Evolutionary conservation across 176 grass and related monocot genomes (phyloP), one percentile per base, ranked within the genome.

Genomic region (Aegilops umbellulata): DNA sequence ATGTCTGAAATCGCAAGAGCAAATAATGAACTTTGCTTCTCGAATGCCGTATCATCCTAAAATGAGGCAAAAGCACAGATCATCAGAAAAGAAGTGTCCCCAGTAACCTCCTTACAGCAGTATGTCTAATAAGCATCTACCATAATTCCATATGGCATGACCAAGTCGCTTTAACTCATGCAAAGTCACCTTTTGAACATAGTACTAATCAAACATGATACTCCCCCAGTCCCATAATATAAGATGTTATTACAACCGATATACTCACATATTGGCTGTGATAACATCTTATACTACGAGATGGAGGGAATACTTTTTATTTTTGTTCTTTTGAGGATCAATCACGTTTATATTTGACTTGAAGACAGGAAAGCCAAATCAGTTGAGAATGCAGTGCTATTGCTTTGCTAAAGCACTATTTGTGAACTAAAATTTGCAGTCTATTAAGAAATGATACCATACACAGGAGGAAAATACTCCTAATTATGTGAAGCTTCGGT

Each of bases 1-100:
- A 97, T 95, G 63, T 97, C 92, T 2, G 95, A 97, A 86, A 97
- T 83, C 58, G 95, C 92, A 79, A 97, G 90, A 84, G 95, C 95
- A 95, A 97, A 97, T 78, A 97, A 76, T 1, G 92, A 47, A 76
- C 84, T 97, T 91, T 95, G 95, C 82, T 97, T 97, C 80, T 97
- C 92, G 73, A 97, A 97, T 76, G 95, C 83, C 76, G 95, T 97
- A 84, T 91, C 89, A 83, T 96, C 91, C 94, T 96, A 86, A 75
- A 87, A 90, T 71, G 23, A 47, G 71, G 35, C 24, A 77, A 41
- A 78, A 78, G 69, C 19, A 58, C 36, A 86, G 10, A 51, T 17
- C 27, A n/a, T 84, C 81, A 92, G 64, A 74, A 83, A 89, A 76
- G 8, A 79, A 74, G 13, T 64, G 69, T 66, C 26, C 3, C n/a